Evolutionary conservation across 225 moss, liverwort and hornwort species (phyloP).

Genomic region (Polytrichum formosum): DNA sequence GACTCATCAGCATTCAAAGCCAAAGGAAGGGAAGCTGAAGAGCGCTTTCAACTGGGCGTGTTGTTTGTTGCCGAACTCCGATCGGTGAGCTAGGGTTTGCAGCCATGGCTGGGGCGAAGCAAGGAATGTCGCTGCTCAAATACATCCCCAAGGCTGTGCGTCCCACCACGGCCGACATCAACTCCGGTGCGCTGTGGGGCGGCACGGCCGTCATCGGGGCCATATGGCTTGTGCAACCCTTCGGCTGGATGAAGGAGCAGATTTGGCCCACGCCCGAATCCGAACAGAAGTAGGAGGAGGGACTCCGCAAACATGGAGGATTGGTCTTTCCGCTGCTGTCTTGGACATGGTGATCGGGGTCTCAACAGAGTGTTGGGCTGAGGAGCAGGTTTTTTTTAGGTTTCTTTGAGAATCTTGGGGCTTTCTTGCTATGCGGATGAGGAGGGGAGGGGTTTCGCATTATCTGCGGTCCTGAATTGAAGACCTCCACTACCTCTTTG

Average conservation of each 20-base stretch:
- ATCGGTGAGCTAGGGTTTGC: background rate
- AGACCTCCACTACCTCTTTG: no score
- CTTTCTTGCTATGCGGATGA: no score
- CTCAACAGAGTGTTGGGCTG: no score
- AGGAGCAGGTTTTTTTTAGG: no score
- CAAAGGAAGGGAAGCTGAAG: no score
- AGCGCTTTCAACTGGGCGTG: no score
- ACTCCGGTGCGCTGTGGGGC: constrained; percentile 48
- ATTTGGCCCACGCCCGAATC: constrained; percentile 17
- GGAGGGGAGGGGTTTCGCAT: no score
- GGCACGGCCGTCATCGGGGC: constrained; percentile 42
- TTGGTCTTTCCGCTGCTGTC: no score
- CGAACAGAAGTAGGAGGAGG: constrained; percentile 20
- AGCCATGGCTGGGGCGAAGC: constrained; percentile 40
- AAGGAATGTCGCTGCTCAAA: constrained; percentile 33
- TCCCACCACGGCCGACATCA: constrained; percentile 33
- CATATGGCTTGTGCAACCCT: constrained; percentile 58
- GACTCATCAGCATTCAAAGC: no score
- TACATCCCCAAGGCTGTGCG: constrained; percentile 47
- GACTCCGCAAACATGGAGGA: background rate
- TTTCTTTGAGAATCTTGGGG: no score
- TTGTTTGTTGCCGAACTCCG: background rate
- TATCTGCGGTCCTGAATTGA: no score
- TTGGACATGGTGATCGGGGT: no score
- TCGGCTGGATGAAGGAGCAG: constrained; percentile 62